A percentile compares a stretch with the other conserved stretches of the same genome.
phyloP scores from a whole-genome alignment of 306 rosid species.

The Inga leiocalycina region DNA sequence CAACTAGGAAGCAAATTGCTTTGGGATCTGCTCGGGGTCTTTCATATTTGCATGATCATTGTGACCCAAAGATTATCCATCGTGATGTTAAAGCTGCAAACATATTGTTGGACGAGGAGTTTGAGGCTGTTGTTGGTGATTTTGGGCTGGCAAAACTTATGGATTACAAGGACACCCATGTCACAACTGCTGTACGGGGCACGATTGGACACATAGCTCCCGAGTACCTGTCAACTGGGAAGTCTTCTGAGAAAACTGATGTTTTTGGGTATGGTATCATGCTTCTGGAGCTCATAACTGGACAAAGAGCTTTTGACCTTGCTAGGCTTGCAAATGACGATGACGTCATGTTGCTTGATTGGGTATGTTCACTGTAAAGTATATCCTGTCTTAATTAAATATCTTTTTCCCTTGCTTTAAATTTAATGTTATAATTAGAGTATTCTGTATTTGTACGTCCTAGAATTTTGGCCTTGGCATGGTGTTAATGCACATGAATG shows the following conservation, averaged over 20 bases:
- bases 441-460: background rate
- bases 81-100: conserved; percentile 99
- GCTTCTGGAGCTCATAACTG: conserved; percentile 97
- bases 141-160: conserved; percentile 97
- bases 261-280: conserved; percentile 96
- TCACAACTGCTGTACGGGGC: conserved; percentile 94
- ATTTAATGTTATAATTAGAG: conserved; percentile 10
- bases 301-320: conserved; percentile 97
- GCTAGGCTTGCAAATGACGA: conserved; percentile 98
- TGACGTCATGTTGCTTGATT: conserved; percentile 98
- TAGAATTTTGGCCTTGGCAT: background rate
- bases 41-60: conserved; percentile 95
- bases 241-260: conserved; percentile 95
- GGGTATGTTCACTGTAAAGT: conserved; percentile 61
- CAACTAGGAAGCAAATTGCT: conserved; percentile 87
- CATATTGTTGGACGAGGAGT: conserved; percentile 95
- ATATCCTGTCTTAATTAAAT: conserved; percentile 17
- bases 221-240: conserved; percentile 89
- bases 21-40: conserved; percentile 99
- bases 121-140: conserved; percentile 98
- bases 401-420: conserved; percentile 3
- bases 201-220: conserved; percentile 98
- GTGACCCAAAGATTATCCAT: conserved; percentile 97
- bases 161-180: conserved; percentile 99
- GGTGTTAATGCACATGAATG: background rate